phyloP scores from a whole-genome alignment of 306 rosid species.

The Myrica gale region DNA sequence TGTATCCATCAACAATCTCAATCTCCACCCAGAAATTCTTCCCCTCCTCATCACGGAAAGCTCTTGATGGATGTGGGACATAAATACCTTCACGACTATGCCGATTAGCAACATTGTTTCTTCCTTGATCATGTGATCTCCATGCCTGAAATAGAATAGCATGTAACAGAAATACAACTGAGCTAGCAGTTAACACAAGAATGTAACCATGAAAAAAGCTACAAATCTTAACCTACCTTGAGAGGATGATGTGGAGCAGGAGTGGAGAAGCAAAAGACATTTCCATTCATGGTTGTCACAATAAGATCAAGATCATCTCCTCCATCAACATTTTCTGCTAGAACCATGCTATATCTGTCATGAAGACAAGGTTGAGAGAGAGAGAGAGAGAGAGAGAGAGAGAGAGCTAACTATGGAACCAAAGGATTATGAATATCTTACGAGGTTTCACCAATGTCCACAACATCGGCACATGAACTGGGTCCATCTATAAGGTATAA shows the following conservation, averaged over 20 bases:
- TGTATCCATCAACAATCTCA: constrained; percentile 76
- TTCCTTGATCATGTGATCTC: constrained; percentile 76
- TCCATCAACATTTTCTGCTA: constrained; percentile 98
- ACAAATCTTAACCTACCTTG: constrained; percentile 55
- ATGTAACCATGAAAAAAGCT: constrained; percentile 24
- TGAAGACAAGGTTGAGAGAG: constrained; percentile 9
- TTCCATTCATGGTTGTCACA: constrained; percentile 96
- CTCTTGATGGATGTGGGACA: constrained; percentile 78
- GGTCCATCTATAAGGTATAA: constrained; percentile 93
- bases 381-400: constrained; percentile 26
- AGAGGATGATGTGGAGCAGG: constrained; percentile 92
- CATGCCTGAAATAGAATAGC: constrained; percentile 61
- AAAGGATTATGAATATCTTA: constrained; percentile 45
- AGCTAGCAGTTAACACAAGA: neutral
- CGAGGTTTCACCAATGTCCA: constrained; percentile 99
- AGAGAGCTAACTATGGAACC: constrained; percentile 17
- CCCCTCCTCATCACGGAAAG: constrained; percentile 98
- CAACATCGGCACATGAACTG: constrained; percentile 93
- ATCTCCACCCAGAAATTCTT: constrained; percentile 87
- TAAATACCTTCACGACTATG: constrained; percentile 78
- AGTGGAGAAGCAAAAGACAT: constrained; percentile 93
- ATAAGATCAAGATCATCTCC: constrained; percentile 98
- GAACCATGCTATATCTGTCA: constrained; percentile 95
- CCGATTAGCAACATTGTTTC: constrained; percentile 69
- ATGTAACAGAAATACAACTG: constrained; percentile 8